phyloP scores from a whole-genome alignment of 345 rosid species.

The Brassica cretica region DNA sequence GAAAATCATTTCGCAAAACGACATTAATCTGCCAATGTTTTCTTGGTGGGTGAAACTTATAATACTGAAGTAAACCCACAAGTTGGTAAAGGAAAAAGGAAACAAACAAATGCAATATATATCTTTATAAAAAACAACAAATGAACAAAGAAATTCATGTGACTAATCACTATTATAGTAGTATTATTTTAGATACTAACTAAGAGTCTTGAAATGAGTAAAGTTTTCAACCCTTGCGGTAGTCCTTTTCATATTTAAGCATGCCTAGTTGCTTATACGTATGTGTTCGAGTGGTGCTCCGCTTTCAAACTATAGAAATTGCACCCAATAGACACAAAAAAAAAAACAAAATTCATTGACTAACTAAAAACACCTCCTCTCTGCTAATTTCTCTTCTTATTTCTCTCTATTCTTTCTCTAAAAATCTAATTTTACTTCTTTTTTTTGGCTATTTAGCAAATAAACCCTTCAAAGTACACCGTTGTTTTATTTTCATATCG shows the following conservation, averaged over 20 bases:
- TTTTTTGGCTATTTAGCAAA: too few species aligned
- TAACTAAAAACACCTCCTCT: too few species aligned
- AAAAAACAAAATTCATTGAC: too few species aligned
- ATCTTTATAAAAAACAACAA: neutral
- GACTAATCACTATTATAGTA: neutral
- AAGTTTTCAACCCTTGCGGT: constrained; percentile 25
- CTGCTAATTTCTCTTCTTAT: too few species aligned
- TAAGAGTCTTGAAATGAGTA: constrained; percentile 4
- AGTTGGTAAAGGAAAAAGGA: neutral
- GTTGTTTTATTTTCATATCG: neutral
- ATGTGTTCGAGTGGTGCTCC: neutral
- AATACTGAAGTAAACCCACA: neutral
- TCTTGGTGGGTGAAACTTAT: neutral
- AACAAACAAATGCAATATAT: neutral
- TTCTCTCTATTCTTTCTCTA: too few species aligned
- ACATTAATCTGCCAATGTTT: constrained; percentile 14
- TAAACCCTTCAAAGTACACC: neutral
- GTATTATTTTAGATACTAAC: neutral
- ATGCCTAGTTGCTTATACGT: constrained; percentile 29
- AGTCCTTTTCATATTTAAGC: constrained; percentile 26
- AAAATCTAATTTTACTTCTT: too few species aligned
- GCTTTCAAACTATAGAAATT: neutral
- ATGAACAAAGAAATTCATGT: neutral
- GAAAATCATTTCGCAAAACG: constrained; percentile 16
- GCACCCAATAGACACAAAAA: too few species aligned